Percentiles rank a stretch among this genome's conserved stretches.
Evolutionary conservation across 1,284 basidiomycete species (phyloP).

Genomic region (Ceratobasidium sp.): DNA sequence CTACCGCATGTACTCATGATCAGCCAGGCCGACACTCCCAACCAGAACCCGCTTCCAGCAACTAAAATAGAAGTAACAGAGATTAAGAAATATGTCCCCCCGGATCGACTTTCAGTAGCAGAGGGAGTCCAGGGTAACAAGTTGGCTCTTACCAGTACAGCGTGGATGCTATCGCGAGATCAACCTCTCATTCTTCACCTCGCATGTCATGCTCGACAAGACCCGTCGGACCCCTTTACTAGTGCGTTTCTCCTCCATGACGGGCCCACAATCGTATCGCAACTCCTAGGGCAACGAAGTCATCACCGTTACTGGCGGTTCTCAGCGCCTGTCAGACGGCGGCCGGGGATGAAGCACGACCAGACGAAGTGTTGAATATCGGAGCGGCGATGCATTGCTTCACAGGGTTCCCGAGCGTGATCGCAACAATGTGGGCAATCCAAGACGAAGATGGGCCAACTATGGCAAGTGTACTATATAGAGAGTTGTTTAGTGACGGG

Average conservation of each 20-base stretch:
- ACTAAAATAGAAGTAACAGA: neutral
- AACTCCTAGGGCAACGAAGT: slow-evolving; percentile 2
- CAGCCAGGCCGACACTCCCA: slow-evolving; percentile 10
- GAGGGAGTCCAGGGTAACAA: neutral
- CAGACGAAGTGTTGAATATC: slow-evolving; percentile 16
- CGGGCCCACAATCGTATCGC: slow-evolving; percentile 1
- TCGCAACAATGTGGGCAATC: slow-evolving; percentile 19
- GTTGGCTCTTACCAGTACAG: neutral
- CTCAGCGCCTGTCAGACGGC: slow-evolving; percentile 17
- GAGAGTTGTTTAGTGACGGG: neutral
- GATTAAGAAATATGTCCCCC: slow-evolving; percentile 4
- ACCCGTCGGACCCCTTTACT: neutral
- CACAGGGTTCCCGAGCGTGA: slow-evolving; percentile 12
- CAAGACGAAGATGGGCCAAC: slow-evolving; percentile 1
- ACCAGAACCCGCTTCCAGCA: slow-evolving; percentile 1
- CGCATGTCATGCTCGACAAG: slow-evolving; percentile 19
- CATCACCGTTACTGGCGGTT: neutral
- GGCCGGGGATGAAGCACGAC: neutral
- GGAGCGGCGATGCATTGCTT: slow-evolving; percentile 11
- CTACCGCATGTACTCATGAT: slow-evolving; percentile 8
- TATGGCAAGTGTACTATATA: slow-evolving; percentile 2
- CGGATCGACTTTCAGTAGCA: neutral
- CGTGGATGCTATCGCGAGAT: slow-evolving; percentile 1
- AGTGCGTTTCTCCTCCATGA: slow-evolving; percentile 1
- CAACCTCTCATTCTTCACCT: neutral